Conservation (phyloP, 2,329 filamentous ascomycete species). For the Penicillium janthinellum region DNA sequence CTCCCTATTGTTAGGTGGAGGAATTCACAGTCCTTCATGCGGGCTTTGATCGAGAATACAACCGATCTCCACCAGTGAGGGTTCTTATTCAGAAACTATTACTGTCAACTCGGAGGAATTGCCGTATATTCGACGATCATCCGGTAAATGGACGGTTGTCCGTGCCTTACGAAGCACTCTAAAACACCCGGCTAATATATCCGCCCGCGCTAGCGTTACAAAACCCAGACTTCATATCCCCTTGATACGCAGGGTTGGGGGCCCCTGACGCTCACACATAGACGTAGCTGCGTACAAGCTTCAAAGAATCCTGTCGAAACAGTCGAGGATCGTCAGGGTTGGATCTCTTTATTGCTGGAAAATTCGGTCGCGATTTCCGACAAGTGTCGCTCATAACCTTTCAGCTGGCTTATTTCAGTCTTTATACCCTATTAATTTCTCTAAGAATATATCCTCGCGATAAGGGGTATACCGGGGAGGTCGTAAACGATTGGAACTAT, state of each 20-base stretch:
- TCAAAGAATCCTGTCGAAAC: too few species aligned
- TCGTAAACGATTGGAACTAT: too few species aligned
- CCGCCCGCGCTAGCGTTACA: neutral
- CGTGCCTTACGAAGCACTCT: neutral
- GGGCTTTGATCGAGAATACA: neutral
- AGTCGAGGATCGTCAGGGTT: too few species aligned
- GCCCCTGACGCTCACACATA: too few species aligned
- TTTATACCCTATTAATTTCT: too few species aligned
- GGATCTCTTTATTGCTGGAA: too few species aligned
- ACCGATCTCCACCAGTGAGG: neutral
- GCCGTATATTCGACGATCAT: neutral
- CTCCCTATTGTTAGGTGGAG: neutral
- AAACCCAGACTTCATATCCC: neutral
- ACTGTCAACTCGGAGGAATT: neutral
- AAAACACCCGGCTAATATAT: slow-evolving; percentile 1
- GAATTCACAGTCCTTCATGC: neutral
- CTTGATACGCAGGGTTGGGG: neutral
- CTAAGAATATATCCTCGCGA: too few species aligned
- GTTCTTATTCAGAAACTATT: neutral
- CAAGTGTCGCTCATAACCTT: too few species aligned
- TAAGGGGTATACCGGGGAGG: too few species aligned
- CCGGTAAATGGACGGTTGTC: neutral
- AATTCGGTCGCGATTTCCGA: too few species aligned
- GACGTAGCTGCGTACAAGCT: too few species aligned
- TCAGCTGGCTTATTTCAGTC: too few species aligned